These are phyloP conservation scores for Solanum habrochaites DNA, from an alignment of 257 asterid species.

Conservation along the genomic window DNA sequence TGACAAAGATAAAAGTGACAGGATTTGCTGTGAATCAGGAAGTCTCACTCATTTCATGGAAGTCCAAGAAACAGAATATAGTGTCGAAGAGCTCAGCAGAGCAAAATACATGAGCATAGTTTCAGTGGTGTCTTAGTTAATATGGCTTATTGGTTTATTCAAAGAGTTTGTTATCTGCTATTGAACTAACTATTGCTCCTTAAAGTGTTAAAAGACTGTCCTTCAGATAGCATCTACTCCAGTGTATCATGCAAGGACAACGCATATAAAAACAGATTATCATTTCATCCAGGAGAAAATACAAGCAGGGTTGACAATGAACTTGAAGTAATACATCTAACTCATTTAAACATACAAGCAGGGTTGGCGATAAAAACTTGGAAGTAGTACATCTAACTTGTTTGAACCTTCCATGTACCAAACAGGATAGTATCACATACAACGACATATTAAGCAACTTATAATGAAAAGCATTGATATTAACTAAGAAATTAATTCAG, in stretches of 20 bases:
- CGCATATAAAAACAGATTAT: not conserved
- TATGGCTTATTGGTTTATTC: not conserved
- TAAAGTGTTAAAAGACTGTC: not conserved
- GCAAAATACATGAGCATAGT: not conserved
- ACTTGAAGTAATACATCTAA: not conserved
- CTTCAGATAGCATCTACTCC: not conserved
- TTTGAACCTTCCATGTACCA: not conserved
- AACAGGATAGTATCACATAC: not conserved
- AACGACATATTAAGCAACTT: not conserved
- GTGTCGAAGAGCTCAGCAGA: not conserved
- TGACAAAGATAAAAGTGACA: not conserved
- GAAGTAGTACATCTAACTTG: not conserved
- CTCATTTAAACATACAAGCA: not conserved
- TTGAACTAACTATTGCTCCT: not conserved
- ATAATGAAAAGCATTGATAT: not conserved
- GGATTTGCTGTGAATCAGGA: not conserved
- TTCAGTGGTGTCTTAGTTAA: not conserved
- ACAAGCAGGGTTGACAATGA: not conserved
- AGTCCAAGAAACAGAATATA: not conserved
- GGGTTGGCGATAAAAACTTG: not conserved
- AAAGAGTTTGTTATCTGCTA: not conserved
- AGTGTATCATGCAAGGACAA: not conserved
- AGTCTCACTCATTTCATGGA: not conserved
- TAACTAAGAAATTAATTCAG: not conserved
- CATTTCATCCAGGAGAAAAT: not conserved